Evolutionary conservation across 768 basidiomycete genomes (phyloP), one percentile per base, ranked within the genome.

Genomic region (Suillus americanus): DNA sequence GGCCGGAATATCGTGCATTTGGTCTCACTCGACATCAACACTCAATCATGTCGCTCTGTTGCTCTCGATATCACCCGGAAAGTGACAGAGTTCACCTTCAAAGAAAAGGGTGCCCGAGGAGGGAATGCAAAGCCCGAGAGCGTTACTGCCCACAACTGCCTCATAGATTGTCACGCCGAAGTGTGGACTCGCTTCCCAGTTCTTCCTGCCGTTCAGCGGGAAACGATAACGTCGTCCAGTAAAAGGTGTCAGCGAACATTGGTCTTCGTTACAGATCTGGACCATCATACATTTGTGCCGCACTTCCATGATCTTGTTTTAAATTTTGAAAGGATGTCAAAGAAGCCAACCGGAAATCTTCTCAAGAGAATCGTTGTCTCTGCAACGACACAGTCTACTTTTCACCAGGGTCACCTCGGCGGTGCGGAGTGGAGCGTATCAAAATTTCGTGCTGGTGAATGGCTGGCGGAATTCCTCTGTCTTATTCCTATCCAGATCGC

Each of bases 401-500:
- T 83, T 61, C 20, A 61, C 37, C 25, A 53, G 12, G 67, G 67
- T 40, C 51, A 70, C 33, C 68, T 62, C 38, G 62, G 38, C 13
- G 66, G 63, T 43, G 60, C 60, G 3, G 41, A 56, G 5, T 77
- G 77, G 74, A 66, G 71, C 16, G 61, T 77, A 5, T 84, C 85
- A 2, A 65, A 67, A 4, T 83, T 82, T 65, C 75, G 76, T 10
- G 77, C 78, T 0, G 87, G 88, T 33, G 86, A 89, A 70, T 89
- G 88, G 88, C 71, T 89, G 0, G 85, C 85, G 0, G 83, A 87
- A 14, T 71, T 88, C 18, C 65, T 89, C 1, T 89, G 87, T 62
- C 74, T 89, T 25, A 87, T 89, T 53, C 87, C 87, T 0, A 87
- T 89, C 33, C 87, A 89, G 30, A 79, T 89, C 40, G 88, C 87